These are phyloP conservation scores for Backusella australiensis DNA, from an alignment of 192 early-diverging fungal species.

Conservation along the genomic window DNA sequence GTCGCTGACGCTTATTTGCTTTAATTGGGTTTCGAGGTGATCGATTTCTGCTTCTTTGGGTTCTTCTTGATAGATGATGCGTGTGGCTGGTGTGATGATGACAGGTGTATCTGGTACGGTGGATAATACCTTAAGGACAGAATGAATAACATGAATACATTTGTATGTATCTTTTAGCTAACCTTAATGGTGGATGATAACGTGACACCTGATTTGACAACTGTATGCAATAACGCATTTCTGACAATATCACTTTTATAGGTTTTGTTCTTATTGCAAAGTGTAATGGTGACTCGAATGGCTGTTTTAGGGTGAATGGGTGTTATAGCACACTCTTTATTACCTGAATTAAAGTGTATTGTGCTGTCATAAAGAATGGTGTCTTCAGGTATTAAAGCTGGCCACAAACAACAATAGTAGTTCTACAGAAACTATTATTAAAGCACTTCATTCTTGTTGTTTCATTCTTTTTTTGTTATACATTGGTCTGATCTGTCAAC, in stretches of 20 bases:
- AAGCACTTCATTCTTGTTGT: background rate
- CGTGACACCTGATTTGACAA: slow-evolving; percentile 1
- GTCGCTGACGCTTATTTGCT: background rate
- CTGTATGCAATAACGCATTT: background rate
- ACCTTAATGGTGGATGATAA: background rate
- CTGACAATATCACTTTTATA: background rate
- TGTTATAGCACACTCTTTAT: background rate
- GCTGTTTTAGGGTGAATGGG: background rate
- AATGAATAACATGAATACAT: background rate
- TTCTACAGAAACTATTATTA: background rate
- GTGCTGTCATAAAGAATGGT: background rate
- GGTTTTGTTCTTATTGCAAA: background rate
- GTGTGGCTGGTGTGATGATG: slow-evolving; percentile 4
- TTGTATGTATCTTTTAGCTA: background rate
- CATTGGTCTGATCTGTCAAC: background rate
- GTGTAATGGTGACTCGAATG: background rate
- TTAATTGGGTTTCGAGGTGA: background rate
- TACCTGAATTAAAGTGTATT: background rate
- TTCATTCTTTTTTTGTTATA: background rate
- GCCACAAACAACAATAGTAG: slow-evolving; percentile 18
- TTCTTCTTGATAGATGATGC: background rate
- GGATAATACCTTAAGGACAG: slow-evolving; percentile 7
- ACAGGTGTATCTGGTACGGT: background rate
- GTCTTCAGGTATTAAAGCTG: background rate
- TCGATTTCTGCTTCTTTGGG: background rate